Evolutionary conservation across 768 basidiomycete genomes (phyloP).

Genomic region (Suillus brevipes): DNA sequence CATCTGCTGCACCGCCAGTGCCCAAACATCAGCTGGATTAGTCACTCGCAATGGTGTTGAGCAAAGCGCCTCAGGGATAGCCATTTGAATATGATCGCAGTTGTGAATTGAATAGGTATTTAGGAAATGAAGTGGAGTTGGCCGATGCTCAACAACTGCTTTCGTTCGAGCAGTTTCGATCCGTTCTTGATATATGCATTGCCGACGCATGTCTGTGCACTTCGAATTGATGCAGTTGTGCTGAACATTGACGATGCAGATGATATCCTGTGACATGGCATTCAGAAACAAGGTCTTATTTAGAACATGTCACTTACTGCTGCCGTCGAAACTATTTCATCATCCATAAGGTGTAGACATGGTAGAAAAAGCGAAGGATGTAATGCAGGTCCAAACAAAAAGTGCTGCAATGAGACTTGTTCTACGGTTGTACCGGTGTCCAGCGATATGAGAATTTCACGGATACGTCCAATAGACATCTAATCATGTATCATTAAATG

Average conservation of each 20-base stretch:
- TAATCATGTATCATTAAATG: not conserved
- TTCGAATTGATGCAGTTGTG: constrained; percentile 16
- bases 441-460: not conserved
- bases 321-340: not conserved
- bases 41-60: not conserved
- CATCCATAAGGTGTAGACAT: not conserved
- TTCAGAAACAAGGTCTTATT: too few relatives aligned
- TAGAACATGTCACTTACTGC: not conserved
- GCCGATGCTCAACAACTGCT: constrained; percentile 10
- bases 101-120: constrained; percentile 22
- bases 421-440: not conserved
- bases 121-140: constrained; percentile 12
- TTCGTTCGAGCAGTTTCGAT: constrained; percentile 11
- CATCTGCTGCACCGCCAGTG: not conserved
- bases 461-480: constrained; percentile 6
- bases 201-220: constrained; percentile 4
- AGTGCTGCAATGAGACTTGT: not conserved
- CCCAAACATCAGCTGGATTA: not conserved
- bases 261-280: constrained; percentile 12
- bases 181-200: constrained; percentile 12
- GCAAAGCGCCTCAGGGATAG: constrained; percentile 4
- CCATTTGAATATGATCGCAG: constrained; percentile 10
- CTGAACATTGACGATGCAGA: constrained; percentile 19
- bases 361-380: constrained; percentile 2
- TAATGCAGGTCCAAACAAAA: not conserved